Conservation (phyloP, 2,329 filamentous ascomycete species). For the Fusarium foetens region DNA sequence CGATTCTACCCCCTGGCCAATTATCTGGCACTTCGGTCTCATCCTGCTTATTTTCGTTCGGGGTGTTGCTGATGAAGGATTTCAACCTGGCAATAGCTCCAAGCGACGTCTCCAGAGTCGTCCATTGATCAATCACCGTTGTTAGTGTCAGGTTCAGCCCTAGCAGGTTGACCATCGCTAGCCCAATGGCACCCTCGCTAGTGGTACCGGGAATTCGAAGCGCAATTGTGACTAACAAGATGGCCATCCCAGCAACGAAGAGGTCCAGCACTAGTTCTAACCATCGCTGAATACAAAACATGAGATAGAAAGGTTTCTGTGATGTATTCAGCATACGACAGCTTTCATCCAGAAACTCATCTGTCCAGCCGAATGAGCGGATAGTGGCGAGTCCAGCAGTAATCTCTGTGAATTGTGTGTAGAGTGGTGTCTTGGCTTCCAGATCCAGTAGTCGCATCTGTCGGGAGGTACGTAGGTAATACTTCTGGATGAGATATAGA, state of each 20-base stretch:
- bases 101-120: conserved; percentile 50
- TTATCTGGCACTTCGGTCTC: conserved; percentile 5
- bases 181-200: conserved; percentile 46
- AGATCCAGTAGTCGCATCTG: conserved; percentile 63
- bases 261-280: conserved; percentile 60
- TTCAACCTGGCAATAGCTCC: conserved; percentile 51
- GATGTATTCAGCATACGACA: conserved; percentile 53
- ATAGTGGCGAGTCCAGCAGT: conserved; percentile 59
- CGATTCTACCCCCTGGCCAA: conserved; percentile 47
- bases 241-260: conserved; percentile 58
- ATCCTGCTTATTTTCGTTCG: conserved; percentile 41
- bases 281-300: conserved; percentile 62
- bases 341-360: conserved; percentile 49
- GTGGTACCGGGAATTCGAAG: conserved; percentile 44
- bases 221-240: conserved; percentile 57
- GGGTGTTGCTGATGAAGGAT: conserved; percentile 43
- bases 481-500: conserved; percentile 58
- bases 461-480: conserved; percentile 63
- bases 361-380: conserved; percentile 61
- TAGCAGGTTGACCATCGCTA: conserved; percentile 46
- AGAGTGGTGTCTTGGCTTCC: conserved; percentile 60
- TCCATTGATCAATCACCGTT: conserved; percentile 50
- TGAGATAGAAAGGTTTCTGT: conserved; percentile 61
- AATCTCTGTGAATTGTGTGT: conserved; percentile 62
- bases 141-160: conserved; percentile 47